These are phyloP conservation scores for Colletotrichum navitas DNA, from an alignment of 2,329 filamentous ascomycete genomes.

Conservation along the genomic window DNA sequence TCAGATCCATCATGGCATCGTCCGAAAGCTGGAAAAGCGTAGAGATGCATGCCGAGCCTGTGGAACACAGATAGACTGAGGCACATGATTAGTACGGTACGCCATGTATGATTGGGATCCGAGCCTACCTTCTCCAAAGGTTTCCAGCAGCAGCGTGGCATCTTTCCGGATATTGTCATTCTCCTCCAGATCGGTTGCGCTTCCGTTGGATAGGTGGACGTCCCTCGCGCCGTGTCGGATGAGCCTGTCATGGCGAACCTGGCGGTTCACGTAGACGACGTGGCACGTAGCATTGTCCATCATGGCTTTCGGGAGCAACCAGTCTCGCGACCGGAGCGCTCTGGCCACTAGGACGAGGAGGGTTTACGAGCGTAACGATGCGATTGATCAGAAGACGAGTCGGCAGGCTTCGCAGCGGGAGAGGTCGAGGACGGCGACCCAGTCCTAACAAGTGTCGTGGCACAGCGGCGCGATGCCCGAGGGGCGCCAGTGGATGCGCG, in stretches of 20 bases:
- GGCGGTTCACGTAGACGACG: conserved; percentile 71
- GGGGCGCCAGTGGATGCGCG: conserved; percentile 18
- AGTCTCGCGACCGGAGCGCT: conserved; percentile 72
- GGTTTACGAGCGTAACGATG: conserved; percentile 26
- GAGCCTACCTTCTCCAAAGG: conserved; percentile 67
- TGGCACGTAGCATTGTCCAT: conserved; percentile 71
- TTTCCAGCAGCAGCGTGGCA: conserved; percentile 63
- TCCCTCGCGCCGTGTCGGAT: conserved; percentile 50
- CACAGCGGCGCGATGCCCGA: conserved; percentile 22
- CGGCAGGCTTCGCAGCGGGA: conserved; percentile 28
- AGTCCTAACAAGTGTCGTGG: conserved; percentile 25
- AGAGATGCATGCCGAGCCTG: conserved; percentile 66
- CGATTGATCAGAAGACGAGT: conserved; percentile 1
- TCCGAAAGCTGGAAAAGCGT: conserved; percentile 67
- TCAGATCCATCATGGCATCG: conserved; percentile 63
- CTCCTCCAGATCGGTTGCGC: conserved; percentile 53
- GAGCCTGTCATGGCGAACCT: conserved; percentile 61
- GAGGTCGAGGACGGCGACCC: conserved; percentile 36
- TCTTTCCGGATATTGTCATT: conserved; percentile 58
- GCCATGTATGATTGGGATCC: not conserved
- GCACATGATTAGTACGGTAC: conserved; percentile 19
- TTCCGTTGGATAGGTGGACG: conserved; percentile 44
- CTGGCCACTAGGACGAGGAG: conserved; percentile 57
- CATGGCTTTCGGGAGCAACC: conserved; percentile 66
- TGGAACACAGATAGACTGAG: conserved; percentile 67